A percentile compares a stretch with the other conserved stretches of the same genome.
Evolutionary conservation across 192 early-diverging fungal species (phyloP).

Genomic region (Coemansia sp.): DNA sequence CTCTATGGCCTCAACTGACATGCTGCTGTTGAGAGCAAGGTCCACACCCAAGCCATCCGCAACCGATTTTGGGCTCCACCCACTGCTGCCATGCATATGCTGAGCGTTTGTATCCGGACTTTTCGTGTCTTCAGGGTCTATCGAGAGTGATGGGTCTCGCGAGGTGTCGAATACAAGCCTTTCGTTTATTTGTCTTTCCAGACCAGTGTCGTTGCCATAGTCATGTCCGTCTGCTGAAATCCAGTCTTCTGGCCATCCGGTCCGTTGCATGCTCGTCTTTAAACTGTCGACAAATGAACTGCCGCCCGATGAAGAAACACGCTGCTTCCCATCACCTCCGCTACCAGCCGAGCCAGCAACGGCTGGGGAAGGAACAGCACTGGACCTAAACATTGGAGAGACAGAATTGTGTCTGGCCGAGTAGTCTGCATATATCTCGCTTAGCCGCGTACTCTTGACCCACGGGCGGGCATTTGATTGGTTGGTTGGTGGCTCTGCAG

Average conservation of each 20-base stretch:
- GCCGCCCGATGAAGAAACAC: constrained; percentile 16
- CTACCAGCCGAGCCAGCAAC: constrained; percentile 5
- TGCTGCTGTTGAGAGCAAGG: neutral
- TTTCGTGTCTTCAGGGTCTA: constrained; percentile 22
- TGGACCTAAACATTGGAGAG: constrained; percentile 40
- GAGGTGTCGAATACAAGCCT: constrained; percentile 31
- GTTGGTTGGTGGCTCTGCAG: constrained; percentile 3
- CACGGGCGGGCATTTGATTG: constrained; percentile 31
- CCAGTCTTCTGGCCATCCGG: constrained; percentile 38
- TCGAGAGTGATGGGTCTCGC: constrained; percentile 36
- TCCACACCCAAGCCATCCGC: neutral
- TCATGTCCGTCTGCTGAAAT: constrained; percentile 10
- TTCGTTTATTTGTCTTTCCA: constrained; percentile 20
- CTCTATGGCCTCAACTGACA: neutral
- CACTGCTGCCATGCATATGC: neutral
- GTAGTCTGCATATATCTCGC: constrained; percentile 58
- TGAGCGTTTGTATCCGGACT: constrained; percentile 1
- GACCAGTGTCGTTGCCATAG: constrained; percentile 27
- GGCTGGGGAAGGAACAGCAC: neutral
- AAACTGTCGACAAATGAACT: constrained; percentile 52
- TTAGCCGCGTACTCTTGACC: constrained; percentile 55
- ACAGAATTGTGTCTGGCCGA: constrained; percentile 54
- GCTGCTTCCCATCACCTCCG: constrained; percentile 5
- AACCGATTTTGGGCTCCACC: neutral
- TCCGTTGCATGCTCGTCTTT: constrained; percentile 34